phyloP scores from a whole-genome alignment of 352 stramenopile genomes.

The Globisporangium perplexum region DNA sequence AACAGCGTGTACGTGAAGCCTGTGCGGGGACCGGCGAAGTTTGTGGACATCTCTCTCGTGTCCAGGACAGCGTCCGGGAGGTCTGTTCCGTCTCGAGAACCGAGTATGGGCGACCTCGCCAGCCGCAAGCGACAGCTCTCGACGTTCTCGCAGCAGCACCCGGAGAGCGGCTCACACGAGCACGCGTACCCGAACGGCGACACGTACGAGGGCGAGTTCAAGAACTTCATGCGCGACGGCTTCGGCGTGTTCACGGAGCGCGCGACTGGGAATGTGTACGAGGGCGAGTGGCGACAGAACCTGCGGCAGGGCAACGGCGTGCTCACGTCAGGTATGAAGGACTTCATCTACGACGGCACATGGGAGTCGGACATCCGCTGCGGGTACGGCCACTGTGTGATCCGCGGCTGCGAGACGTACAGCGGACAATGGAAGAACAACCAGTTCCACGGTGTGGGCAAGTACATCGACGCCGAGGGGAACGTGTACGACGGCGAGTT shows the following conservation, averaged over 20 bases:
- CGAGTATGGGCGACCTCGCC: background rate
- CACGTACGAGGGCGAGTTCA: slow-evolving; percentile 67
- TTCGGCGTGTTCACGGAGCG: slow-evolving; percentile 60
- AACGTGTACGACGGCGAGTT: slow-evolving; percentile 85
- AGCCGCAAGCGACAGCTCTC: slow-evolving; percentile 6
- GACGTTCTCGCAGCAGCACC: slow-evolving; percentile 14
- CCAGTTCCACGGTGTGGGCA: slow-evolving; percentile 71
- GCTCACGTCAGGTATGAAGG: slow-evolving; percentile 59
- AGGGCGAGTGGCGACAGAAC: slow-evolving; percentile 63
- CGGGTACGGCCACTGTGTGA: slow-evolving; percentile 72
- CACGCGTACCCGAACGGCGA: slow-evolving; percentile 63
- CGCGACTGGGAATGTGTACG: slow-evolving; percentile 57
- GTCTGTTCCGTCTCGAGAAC: slow-evolving; percentile 4
- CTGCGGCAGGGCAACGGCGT: slow-evolving; percentile 56
- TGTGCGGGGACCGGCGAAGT: slow-evolving; percentile 30
- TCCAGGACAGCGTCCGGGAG: background rate
- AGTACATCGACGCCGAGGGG: slow-evolving; percentile 77
- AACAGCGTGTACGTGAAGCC: slow-evolving; percentile 61
- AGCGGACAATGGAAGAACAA: slow-evolving; percentile 66
- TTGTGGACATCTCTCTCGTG: slow-evolving; percentile 59
- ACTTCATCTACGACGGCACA: slow-evolving; percentile 81
- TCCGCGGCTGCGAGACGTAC: slow-evolving; percentile 70
- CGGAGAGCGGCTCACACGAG: slow-evolving; percentile 26
- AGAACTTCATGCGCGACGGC: slow-evolving; percentile 35
- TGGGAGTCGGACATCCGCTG: slow-evolving; percentile 54